These are phyloP conservation scores for Populus deltoides DNA, from an alignment of 345 rosid species.

Conservation along the genomic window DNA sequence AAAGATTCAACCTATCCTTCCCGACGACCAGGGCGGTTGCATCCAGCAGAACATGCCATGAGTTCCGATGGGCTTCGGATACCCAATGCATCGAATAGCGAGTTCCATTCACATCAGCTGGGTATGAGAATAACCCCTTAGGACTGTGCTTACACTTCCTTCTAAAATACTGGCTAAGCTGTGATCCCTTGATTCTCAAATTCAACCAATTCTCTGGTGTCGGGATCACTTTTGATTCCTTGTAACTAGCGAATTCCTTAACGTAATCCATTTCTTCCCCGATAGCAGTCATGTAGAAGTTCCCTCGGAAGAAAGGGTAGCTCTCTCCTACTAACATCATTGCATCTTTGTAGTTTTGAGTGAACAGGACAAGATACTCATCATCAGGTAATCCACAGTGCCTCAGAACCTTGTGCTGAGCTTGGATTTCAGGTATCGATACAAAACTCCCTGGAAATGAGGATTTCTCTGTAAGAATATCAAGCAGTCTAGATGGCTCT, in stretches of 20 bases:
- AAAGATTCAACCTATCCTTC: slow-evolving; percentile 47
- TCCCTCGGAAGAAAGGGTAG: slow-evolving; percentile 69
- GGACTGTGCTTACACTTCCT: slow-evolving; percentile 62
- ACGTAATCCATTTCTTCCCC: slow-evolving; percentile 44
- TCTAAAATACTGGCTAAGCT: slow-evolving; percentile 69
- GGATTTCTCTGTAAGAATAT: slow-evolving; percentile 59
- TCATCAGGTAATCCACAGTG: slow-evolving; percentile 58
- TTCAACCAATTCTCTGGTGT: slow-evolving; percentile 72
- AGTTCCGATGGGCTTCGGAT: slow-evolving; percentile 67
- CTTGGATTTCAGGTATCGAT: slow-evolving; percentile 70
- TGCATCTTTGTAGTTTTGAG: slow-evolving; percentile 60
- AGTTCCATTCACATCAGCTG: slow-evolving; percentile 52
- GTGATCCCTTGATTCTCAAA: slow-evolving; percentile 73
- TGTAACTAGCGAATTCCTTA: slow-evolving; percentile 57
- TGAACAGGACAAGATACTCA: slow-evolving; percentile 63
- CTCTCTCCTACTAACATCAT: slow-evolving; percentile 74
- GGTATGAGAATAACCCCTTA: slow-evolving; percentile 63
- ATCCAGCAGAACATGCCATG: slow-evolving; percentile 71
- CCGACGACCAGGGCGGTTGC: slow-evolving; percentile 49
- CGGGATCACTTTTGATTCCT: slow-evolving; percentile 60
- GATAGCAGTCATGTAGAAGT: slow-evolving; percentile 52
- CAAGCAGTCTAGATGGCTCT: slow-evolving; percentile 62
- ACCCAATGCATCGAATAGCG: slow-evolving; percentile 70
- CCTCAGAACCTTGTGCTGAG: slow-evolving; percentile 53
- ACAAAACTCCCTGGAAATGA: slow-evolving; percentile 70